Conservation (phyloP, 2,329 filamentous ascomycete species). For the Cladosporium sp. region DNA sequence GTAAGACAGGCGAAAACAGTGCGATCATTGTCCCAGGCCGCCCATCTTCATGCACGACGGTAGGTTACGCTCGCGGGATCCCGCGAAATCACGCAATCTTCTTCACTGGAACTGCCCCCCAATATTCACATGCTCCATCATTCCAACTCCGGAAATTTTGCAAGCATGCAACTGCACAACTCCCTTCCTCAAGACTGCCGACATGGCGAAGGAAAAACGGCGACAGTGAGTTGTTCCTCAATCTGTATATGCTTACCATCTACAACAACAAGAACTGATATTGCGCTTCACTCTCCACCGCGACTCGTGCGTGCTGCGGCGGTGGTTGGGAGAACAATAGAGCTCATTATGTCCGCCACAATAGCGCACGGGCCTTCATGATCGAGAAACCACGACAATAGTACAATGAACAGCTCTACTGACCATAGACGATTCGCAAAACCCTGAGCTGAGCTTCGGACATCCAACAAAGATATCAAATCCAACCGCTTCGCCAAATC, state of each 20-base stretch:
- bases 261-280: neutral
- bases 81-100: neutral
- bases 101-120: neutral
- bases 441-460: neutral
- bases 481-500: neutral
- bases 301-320: neutral
- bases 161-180: neutral
- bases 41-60: neutral
- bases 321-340: neutral
- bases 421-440: neutral
- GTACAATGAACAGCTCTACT: neutral
- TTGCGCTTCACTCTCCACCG: neutral
- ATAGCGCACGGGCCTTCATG: neutral
- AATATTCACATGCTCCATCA: neutral
- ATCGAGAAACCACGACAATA: neutral
- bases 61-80: neutral
- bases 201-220: neutral
- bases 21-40: neutral
- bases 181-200: neutral
- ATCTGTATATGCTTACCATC: neutral
- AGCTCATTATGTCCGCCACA: neutral
- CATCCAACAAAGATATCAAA: neutral
- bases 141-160: neutral
- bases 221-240: neutral
- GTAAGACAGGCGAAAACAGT: neutral